Percentiles rank a stretch among this genome's conserved stretches.
Evolutionary conservation across 495 filamentous ascomycete genomes (phyloP).

Genomic region (Jackrogersella multiformis): DNA sequence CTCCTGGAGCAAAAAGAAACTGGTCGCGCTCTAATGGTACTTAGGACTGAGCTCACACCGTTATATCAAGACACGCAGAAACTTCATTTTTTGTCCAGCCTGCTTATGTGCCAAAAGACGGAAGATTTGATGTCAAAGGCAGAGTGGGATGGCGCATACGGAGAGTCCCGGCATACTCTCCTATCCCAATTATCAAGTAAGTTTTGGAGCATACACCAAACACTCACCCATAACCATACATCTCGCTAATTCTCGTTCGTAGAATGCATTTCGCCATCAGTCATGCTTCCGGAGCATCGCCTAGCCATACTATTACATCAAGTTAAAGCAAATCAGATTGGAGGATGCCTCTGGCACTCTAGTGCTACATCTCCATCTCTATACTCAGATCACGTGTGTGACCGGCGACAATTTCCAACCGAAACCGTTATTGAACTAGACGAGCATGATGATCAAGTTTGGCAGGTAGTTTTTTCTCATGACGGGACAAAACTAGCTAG

Average conservation of each 20-base stretch:
- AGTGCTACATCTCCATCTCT: conserved; percentile 80
- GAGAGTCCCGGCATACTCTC: conserved; percentile 76
- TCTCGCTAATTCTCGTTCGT: conserved; percentile 23
- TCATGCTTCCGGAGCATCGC: conserved; percentile 96
- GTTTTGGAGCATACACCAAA: conserved; percentile 39
- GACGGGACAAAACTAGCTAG: conserved; percentile 86
- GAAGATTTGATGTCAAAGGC: conserved; percentile 85
- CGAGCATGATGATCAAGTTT: conserved; percentile 85
- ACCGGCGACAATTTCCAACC: conserved; percentile 79
- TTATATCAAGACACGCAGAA: conserved; percentile 77
- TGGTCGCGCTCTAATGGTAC: conserved; percentile 75
- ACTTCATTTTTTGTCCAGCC: conserved; percentile 84
- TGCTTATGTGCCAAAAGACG: conserved; percentile 84
- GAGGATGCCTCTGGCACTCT: conserved; percentile 88
- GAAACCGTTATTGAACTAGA: conserved; percentile 71
- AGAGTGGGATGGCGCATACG: conserved; percentile 86
- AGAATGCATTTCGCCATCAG: conserved; percentile 94
- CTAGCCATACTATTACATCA: conserved; percentile 84
- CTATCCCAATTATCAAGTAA: conserved; percentile 86
- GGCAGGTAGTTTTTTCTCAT: conserved; percentile 88
- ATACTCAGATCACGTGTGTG: conserved; percentile 88
- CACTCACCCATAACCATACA: conserved; percentile 1
- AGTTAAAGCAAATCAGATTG: conserved; percentile 83
- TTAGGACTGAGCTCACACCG: conserved; percentile 88
- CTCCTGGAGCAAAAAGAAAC: conserved; percentile 81